Percentiles rank a stretch among this genome's conserved stretches.
phyloP scores from a whole-genome alignment of 169 alveolate genomes.

The Plasmodium adleri region DNA sequence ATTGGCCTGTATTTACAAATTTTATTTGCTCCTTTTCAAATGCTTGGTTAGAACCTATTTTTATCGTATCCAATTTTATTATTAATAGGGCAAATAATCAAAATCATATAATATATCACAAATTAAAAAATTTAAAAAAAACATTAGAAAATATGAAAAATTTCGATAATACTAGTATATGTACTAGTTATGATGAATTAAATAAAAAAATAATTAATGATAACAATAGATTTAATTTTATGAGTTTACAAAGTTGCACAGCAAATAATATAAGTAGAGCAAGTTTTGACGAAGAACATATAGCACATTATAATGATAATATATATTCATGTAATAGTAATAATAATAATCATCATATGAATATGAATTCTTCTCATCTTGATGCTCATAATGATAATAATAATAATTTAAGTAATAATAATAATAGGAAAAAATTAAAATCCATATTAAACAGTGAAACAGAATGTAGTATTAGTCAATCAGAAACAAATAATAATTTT shows the following conservation, averaged over 20 bases:
- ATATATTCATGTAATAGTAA: neutral
- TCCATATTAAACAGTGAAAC: conserved; percentile 64
- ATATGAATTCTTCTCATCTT: neutral
- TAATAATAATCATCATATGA: conserved; percentile 3
- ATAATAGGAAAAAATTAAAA: conserved; percentile 35
- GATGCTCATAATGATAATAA: neutral
- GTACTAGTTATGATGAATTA: conserved; percentile 1
- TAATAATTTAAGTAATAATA: neutral
- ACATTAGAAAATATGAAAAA: conserved; percentile 78
- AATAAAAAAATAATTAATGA: conserved; percentile 27
- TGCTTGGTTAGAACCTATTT: conserved; percentile 88
- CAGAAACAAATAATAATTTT: conserved; percentile 76
- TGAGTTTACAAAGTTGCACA: conserved; percentile 13
- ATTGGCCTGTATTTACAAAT: conserved; percentile 88
- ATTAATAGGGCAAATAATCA: conserved; percentile 80
- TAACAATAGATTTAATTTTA: conserved; percentile 13
- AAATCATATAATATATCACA: conserved; percentile 75
- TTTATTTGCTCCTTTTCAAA: conserved; percentile 89
- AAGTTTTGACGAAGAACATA: neutral
- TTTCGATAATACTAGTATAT: conserved; percentile 17
- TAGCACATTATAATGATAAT: neutral
- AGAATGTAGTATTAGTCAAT: conserved; percentile 75
- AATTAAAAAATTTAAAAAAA: conserved; percentile 77
- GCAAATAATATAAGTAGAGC: conserved; percentile 34
- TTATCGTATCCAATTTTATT: conserved; percentile 86